phyloP scores from a whole-genome alignment of 805 yeast species.

The Nakazawaea anatomiae region DNA sequence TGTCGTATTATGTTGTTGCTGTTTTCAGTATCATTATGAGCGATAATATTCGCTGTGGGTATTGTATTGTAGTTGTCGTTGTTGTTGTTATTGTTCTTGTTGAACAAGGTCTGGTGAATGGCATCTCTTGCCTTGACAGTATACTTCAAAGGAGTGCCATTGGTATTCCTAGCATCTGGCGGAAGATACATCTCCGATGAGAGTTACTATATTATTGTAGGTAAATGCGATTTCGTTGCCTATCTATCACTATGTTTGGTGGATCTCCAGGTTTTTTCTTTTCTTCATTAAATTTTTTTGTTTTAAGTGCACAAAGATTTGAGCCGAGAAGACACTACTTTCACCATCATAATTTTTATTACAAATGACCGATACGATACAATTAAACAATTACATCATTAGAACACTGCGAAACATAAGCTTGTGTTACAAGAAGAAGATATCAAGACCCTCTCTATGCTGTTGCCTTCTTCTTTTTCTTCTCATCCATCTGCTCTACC shows the following conservation, averaged over 20 bases:
- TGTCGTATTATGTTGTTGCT: not conserved
- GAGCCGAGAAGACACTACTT: not conserved
- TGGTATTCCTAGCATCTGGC: conserved; percentile 7
- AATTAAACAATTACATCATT: no score
- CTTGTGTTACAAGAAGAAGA: no score
- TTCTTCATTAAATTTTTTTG: no score
- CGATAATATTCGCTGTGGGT: not conserved
- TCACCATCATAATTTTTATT: no score
- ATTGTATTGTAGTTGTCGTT: not conserved
- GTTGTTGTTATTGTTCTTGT: not conserved
- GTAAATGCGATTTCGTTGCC: not conserved
- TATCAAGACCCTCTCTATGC: not conserved
- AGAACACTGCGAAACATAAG: no score
- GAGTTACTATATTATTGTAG: not conserved
- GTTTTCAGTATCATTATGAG: not conserved
- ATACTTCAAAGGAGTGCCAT: conserved; percentile 10
- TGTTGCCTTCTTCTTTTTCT: conserved; percentile 50
- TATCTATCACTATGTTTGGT: not conserved
- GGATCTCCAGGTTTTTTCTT: not conserved
- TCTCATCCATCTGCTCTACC: conserved; percentile 84
- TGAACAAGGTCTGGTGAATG: conserved; percentile 8
- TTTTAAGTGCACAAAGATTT: no score
- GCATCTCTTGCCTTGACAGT: conserved; percentile 9
- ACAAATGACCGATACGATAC: not conserved
- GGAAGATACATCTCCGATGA: conserved; percentile 7